Evolutionary conservation across 164 flowering plant species (phyloP).

Genomic region (Liquidambar formosana): DNA sequence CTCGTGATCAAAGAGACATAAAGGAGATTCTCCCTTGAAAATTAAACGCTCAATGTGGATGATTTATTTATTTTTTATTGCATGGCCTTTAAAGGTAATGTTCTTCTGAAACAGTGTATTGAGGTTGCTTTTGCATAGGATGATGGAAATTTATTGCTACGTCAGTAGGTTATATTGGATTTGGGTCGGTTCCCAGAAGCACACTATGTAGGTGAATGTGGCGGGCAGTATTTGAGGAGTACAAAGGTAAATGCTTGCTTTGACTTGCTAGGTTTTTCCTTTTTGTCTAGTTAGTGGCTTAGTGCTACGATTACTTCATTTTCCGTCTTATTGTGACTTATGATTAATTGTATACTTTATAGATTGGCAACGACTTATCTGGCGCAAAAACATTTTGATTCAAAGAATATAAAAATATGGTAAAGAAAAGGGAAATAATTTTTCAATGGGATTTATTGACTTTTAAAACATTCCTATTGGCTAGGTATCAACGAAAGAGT

Average conservation of each 20-base stretch:
- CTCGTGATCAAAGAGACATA: no score
- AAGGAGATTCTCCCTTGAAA: no score
- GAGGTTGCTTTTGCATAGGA: not conserved
- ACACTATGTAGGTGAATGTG: conserved; percentile 56
- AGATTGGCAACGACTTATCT: not conserved
- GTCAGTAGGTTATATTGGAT: conserved; percentile 60
- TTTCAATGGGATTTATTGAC: conserved; percentile 6
- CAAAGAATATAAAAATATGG: not conserved
- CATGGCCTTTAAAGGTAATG: conserved; percentile 2
- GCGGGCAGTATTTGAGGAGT: conserved; percentile 50
- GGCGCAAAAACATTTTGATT: no score
- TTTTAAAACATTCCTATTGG: conserved; percentile 15
- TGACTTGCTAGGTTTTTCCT: not conserved
- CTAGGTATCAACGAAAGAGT: conserved; percentile 61
- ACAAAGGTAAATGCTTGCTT: conserved; percentile 42
- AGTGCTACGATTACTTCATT: not conserved
- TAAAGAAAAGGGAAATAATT: not conserved
- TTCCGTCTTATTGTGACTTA: not conserved
- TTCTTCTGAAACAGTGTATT: not conserved
- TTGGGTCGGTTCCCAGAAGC: conserved; percentile 70
- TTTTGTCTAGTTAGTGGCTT: no score
- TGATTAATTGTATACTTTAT: not conserved
- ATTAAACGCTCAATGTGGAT: no score
- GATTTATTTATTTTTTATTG: not conserved
- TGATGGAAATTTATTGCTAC: not conserved